Evolutionary conservation across 169 alveolate genomes (phyloP).

Genomic region (Plasmodium vivax): DNA sequence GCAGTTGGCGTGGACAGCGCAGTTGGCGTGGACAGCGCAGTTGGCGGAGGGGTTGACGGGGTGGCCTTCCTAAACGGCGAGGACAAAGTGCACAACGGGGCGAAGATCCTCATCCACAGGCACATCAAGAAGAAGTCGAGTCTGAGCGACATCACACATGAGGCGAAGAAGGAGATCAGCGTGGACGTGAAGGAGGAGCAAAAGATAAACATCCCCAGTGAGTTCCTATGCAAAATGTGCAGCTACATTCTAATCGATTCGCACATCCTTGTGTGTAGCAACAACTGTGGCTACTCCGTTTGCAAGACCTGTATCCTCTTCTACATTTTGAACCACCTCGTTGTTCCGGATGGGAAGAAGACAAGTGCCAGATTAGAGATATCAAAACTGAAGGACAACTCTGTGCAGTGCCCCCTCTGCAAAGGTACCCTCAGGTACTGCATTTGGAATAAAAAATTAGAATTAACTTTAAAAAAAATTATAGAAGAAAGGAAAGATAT

Average conservation of each 20-base stretch:
- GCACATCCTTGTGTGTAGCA: slow-evolving; percentile 55
- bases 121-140: slow-evolving; percentile 37
- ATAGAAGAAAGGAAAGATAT: slow-evolving; percentile 47
- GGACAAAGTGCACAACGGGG: slow-evolving; percentile 68
- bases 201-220: slow-evolving; percentile 54
- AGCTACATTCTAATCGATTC: slow-evolving; percentile 36
- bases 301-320: slow-evolving; percentile 65
- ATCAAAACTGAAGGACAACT: background rate
- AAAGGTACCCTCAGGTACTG: slow-evolving; percentile 42
- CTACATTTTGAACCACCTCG: slow-evolving; percentile 15
- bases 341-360: slow-evolving; percentile 37
- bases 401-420: slow-evolving; percentile 58
- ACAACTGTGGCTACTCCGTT: slow-evolving; percentile 76
- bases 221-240: slow-evolving; percentile 65
- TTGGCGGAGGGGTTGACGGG: background rate
- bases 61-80: slow-evolving; percentile 14
- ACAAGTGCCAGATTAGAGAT: background rate
- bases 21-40: background rate
- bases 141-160: slow-evolving; percentile 52
- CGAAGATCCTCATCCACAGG: slow-evolving; percentile 58
- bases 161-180: slow-evolving; percentile 70
- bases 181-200: slow-evolving; percentile 36
- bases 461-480: slow-evolving; percentile 41
- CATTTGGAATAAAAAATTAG: slow-evolving; percentile 58
- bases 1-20: background rate